Base-by-base conservation (phyloP, 371 early-diverging fungal genomes). In the Mortierella sp. region DNA sequence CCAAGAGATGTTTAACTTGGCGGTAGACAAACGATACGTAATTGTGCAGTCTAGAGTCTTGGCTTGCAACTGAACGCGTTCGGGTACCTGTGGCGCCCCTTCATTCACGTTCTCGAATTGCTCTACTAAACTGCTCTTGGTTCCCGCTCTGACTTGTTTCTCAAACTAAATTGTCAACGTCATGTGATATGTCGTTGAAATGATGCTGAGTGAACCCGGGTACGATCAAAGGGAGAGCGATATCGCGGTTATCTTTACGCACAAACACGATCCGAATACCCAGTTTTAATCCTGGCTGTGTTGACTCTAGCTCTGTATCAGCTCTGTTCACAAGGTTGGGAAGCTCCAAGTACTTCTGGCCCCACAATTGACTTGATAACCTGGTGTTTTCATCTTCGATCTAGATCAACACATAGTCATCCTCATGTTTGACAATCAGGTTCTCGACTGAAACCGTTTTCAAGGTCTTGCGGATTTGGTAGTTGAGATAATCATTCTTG, bases 261-360 rank as follows among this genome's bases (percentile, higher is more conserved):
- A 72, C 80, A 10, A 79, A 51, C 22, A 79, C 75, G n/a, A 79
- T 67, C 45, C 75, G 80, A 14, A 75, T 59, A 11, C 80, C 80
- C 35, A 79, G 40, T 26, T 71, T 57, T 35, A 60, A n/a, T 30
- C 72, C 72, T 3, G n/a, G n/a, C n/a, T 65, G 40, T 1, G 22
- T 37, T 1, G 66, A 26, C 59, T 79, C 80, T 49, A 79, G 14
- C 69, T 79, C 80, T 18, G 68, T 28, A 0, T 75, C 75, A 1
- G 80, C 80, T 5, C 60, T 49, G 37, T 75, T 72, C 1, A 79
- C 75, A n/a, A 79, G 60, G 60, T 65, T 57, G 5, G 75, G 75
- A 37, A 79, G 58, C 14, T 64, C 43, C 24, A 79, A 68, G 58
- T 74, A 79, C 39, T 58, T 70, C 37, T 68, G 66, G 37, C 68